Base-by-base conservation (phyloP, 495 filamentous ascomycete species). In the Neurospora sp. region DNA sequence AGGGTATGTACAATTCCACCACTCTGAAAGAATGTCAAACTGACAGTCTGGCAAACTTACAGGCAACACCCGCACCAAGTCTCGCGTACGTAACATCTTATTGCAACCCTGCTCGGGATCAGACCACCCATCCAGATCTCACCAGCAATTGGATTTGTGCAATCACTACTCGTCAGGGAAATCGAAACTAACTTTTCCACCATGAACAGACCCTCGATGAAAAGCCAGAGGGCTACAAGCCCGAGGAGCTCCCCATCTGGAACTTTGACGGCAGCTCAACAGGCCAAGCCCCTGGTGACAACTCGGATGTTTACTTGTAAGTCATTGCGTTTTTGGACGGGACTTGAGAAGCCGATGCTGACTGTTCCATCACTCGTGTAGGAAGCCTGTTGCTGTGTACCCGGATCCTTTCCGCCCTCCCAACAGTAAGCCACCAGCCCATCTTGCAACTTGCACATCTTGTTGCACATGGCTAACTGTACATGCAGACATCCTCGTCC, bases 191-290 rank as follows among this genome's bases (percentile, higher is more conserved):
- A 66, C 54, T 16, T 66, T 14, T 1, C 6, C 27, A 18, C 27
- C 0, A 66, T 66, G 2, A 35, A 40, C 2, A 35, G 69, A 70
- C 66, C 54, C 41, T 76, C 35, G 81, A 97, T 93, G 96, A 94
- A 76, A 87, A 96, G 48, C 87, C 83, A 78, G 89, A 90, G 82
- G 82, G 84, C 39, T 80, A 83, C 80, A 84, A 80, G 75, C 79
- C 92, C 72, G 91, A 93, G 72, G 94, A 97, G 74, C 92, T 97
- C 73, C 92, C 94, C 72, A 92, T 97, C 83, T 97, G 94, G 94
- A 97, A 97, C 87, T 97, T 97, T 79, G 94, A 97, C 81, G 94
- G 94, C 14, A 66, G 54, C 71, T 96, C 93, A 27, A 96, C 92
- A 77, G 91, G 86, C 77, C 94, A 97, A 84, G 94, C 94, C 71